Percentiles rank a stretch among this genome's conserved stretches.
Conservation (phyloP, 2,329 filamentous ascomycete species). For the Laburnicola sp. region DNA sequence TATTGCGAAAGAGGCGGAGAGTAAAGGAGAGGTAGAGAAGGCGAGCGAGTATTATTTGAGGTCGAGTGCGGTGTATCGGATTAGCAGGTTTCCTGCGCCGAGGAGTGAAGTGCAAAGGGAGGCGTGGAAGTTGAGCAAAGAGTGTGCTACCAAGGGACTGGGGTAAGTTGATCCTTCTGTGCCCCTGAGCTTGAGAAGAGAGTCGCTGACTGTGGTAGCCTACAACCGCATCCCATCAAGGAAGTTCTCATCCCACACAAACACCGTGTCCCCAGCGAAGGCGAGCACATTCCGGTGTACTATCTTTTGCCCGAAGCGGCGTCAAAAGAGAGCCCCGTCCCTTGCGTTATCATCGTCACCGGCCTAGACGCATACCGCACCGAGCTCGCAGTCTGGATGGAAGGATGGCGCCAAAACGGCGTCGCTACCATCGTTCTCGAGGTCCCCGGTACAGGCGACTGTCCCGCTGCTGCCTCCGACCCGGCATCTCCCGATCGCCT, state of each 20-base stretch:
- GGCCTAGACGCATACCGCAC: slow-evolving; percentile 63
- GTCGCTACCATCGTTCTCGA: slow-evolving; percentile 58
- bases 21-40: slow-evolving; percentile 53
- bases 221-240: slow-evolving; percentile 57
- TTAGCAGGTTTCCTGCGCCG: slow-evolving; percentile 68
- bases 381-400: slow-evolving; percentile 57
- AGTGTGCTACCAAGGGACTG: slow-evolving; percentile 61
- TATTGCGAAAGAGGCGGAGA: slow-evolving; percentile 56
- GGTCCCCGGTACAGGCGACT: slow-evolving; percentile 62
- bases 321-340: slow-evolving; percentile 49
- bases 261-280: slow-evolving; percentile 56
- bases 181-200: background rate
- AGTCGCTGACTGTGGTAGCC: slow-evolving; percentile 10
- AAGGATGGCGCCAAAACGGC: slow-evolving; percentile 54
- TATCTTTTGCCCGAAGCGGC: slow-evolving; percentile 61
- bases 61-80: slow-evolving; percentile 65
- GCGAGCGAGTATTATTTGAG: slow-evolving; percentile 65
- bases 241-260: slow-evolving; percentile 66
- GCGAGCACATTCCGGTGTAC: slow-evolving; percentile 64
- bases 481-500: slow-evolving; percentile 56
- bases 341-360: slow-evolving; percentile 60
- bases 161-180: slow-evolving; percentile 17
- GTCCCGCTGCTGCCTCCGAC: slow-evolving; percentile 53
- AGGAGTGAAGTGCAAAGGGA: slow-evolving; percentile 56
- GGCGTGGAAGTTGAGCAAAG: slow-evolving; percentile 69